Base-by-base conservation (phyloP, 306 rosid genomes). In the Alnus rubra region DNA sequence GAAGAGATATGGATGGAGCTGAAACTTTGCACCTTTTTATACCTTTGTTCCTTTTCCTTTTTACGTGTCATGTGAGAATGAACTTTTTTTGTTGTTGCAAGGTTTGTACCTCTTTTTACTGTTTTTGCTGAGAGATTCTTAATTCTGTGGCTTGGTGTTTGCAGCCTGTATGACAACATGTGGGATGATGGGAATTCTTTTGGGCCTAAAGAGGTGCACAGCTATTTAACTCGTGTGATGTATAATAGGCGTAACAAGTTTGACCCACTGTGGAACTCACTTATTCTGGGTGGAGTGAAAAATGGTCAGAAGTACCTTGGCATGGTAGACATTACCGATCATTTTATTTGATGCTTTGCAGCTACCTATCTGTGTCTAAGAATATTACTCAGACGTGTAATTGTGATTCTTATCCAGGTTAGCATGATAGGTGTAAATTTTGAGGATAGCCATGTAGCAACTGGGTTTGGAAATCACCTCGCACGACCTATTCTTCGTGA, bases 401-500 rank as follows among this genome's bases (percentile, higher is more conserved):
- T 3, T 69, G 71, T 63, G 76, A 48, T 62, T 33, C 63, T 52
- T 82, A 56, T 83, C 31, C 84, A 95, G 99, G 99, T 91, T 75
- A 92, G 76, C 87, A 95, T 95, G 99, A 95, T 95, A 62, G 99
- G 99, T 47, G 81, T 93, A 49, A 90, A 87, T 82, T 95, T 84
- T 39, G 98, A 93, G 82, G 99, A 95, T 81, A 75, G 89, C 69
- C 97, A 94, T 82, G 97, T 94, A 35, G 94, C 98, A 10, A 92
- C 97, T 9, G 98, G 98, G 37, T 92, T 93, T 76, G 99, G 99
- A n/a, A 93, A 93, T 79, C 99, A 95, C 78, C 97, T 95, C 71
- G 98, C 99, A 60, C 88, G 97, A 64, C 99, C 99, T 58, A 89
- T 95, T 86, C 99, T 93, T 67, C 99, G 98, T 60, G 99, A 91